Conservation (phyloP, 2,329 filamentous ascomycete species). For the Fusarium heterosporum region DNA sequence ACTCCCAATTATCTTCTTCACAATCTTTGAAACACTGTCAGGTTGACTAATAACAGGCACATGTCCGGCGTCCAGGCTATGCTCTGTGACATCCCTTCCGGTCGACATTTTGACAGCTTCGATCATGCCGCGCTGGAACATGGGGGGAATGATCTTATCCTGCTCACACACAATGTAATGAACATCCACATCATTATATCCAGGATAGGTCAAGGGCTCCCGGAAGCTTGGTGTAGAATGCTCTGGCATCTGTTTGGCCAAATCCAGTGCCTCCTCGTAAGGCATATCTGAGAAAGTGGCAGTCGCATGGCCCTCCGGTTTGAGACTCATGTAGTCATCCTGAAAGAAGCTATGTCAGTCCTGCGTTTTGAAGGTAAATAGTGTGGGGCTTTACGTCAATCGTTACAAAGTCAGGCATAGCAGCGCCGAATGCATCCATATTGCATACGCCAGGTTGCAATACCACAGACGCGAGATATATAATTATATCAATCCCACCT, state of each 20-base stretch:
- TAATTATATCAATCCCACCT: slow-evolving; percentile 18
- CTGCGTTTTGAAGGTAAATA: accelerated
- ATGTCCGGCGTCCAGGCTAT: slow-evolving; percentile 13
- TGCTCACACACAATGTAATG: slow-evolving; percentile 32
- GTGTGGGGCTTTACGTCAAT: background rate
- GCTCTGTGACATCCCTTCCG: slow-evolving; percentile 1
- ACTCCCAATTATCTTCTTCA: slow-evolving; percentile 12
- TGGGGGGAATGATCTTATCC: slow-evolving; percentile 9
- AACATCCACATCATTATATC: slow-evolving; percentile 33
- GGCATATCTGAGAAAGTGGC: slow-evolving; percentile 23
- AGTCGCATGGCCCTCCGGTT: background rate
- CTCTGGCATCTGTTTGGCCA: slow-evolving; percentile 14
- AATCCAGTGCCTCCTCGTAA: slow-evolving; percentile 6
- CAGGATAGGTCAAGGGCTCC: slow-evolving; percentile 29
- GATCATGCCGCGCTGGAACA: slow-evolving; percentile 19
- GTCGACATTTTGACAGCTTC: slow-evolving; percentile 10
- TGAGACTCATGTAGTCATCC: slow-evolving; percentile 27
- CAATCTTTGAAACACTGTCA: slow-evolving; percentile 3
- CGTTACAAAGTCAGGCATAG: slow-evolving; percentile 3
- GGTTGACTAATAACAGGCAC: slow-evolving; percentile 11
- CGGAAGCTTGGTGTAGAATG: slow-evolving; percentile 32
- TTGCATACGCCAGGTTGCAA: slow-evolving; percentile 12
- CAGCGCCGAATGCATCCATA: slow-evolving; percentile 11
- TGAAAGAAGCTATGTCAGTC: background rate
- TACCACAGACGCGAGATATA: slow-evolving; percentile 20